Conservation (phyloP, 805 yeast species). For the Myxozyma geophila region DNA sequence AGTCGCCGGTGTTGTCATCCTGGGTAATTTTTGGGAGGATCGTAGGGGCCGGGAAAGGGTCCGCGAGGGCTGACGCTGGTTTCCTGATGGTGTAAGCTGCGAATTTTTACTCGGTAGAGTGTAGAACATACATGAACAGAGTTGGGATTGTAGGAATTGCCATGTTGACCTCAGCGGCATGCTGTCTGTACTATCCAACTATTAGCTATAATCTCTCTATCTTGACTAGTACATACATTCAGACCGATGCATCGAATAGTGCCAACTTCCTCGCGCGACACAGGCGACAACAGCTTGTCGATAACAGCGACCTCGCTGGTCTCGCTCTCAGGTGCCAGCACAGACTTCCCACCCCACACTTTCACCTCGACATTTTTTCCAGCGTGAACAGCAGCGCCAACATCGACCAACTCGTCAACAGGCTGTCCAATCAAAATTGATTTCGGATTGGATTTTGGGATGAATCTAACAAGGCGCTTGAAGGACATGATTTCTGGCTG, state of each 20-base stretch:
- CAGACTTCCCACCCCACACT: conserved; percentile 1
- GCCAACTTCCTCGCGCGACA: conserved; percentile 45
- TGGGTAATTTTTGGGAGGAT: conserved; percentile 43
- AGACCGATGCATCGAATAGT: conserved; percentile 56
- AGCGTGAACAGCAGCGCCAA: conserved; percentile 1
- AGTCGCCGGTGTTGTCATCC: conserved; percentile 47
- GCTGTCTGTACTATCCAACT: conserved; percentile 21
- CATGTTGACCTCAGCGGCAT: conserved; percentile 49
- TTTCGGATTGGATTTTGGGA: conserved; percentile 4
- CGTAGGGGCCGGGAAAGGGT: conserved; percentile 50
- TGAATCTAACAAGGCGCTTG: conserved; percentile 7
- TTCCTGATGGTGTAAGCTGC: background rate
- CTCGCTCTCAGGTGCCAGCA: conserved; percentile 1
- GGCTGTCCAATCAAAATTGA: conserved; percentile 12
- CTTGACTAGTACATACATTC: conserved; percentile 39
- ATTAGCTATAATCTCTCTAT: background rate
- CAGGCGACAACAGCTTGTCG: conserved; percentile 48
- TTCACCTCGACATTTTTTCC: conserved; percentile 7
- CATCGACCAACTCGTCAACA: background rate
- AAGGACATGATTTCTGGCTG: background rate
- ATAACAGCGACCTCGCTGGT: conserved; percentile 29
- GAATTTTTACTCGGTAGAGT: background rate
- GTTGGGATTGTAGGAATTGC: conserved; percentile 54
- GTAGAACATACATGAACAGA: conserved; percentile 56
- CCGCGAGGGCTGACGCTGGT: conserved; percentile 27